Evolutionary conservation across 495 filamentous ascomycete species (phyloP), one percentile per base, ranked within the genome.

Genomic region (Pyrenula aspistea): DNA sequence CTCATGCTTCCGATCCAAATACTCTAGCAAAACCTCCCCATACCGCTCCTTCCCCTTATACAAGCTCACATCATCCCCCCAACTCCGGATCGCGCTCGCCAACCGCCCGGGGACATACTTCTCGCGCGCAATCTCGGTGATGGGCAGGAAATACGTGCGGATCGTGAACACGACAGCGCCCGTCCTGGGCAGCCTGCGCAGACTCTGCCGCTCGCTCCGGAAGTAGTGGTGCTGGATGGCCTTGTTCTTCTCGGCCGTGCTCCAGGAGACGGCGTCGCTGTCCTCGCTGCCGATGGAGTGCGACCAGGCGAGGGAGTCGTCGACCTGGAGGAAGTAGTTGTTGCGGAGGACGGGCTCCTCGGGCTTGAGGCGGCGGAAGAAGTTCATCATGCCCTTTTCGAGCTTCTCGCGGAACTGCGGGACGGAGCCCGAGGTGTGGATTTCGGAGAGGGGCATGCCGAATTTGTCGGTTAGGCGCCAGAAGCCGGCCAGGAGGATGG

Each of bases 41-140:
- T 89, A 95, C 65, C 75, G 81, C 63, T 89, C 88, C 72, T 78
- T 84, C 20, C 91, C 90, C 73, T 94, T 94, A 68, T 96, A 95
- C 69, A 71, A 72, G 25, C 80, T 78, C 10, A 95, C 90, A 76
- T 93, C 87, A 53, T 89, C 84, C 1, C 86, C 87, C 91, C 90
- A 95, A 70, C 88, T 94, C 57, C 91, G 70, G 12, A 91, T 68
- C 22, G 84, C 87, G 57, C 80, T 83, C 25, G 86, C 86, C 65
- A 91, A 64, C 51, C 87, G 62, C 0, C 86, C 86, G 0, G 87
- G 85, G 8, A 89, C 84, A 63, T 82, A 85, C 19, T 77, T 76
- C 71, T 90, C 85, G 69, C 83, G 71, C 0, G 68, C 79, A 59
- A 90, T 76, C 53, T 80, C 81, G 15, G 71, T 81, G 55, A 90